Conservation (phyloP, 169 alveolate species). For the Eimeria acervulina region DNA sequence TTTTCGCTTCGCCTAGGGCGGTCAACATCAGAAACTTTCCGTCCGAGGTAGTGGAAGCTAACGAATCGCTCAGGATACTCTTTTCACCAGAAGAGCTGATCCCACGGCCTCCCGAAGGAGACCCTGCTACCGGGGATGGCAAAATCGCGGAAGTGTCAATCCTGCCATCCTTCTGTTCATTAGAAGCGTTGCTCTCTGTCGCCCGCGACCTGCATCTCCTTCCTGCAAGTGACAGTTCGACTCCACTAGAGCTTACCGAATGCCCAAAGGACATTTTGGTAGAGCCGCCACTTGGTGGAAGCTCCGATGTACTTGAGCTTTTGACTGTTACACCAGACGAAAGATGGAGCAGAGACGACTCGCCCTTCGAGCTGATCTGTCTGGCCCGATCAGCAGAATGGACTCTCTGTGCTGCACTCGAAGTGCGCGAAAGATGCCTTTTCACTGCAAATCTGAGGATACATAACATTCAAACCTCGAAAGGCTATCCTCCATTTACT, state of each 20-base stretch:
- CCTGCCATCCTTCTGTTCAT: background rate
- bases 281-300: slow-evolving; percentile 25
- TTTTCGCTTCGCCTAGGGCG: background rate
- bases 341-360: background rate
- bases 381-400: background rate
- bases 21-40: background rate
- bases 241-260: slow-evolving; percentile 18
- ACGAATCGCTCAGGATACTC: background rate
- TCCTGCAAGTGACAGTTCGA: slow-evolving; percentile 8
- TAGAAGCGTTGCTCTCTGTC: slow-evolving; percentile 23
- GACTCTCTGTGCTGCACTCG: background rate
- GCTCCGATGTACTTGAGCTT: background rate
- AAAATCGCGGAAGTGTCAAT: background rate
- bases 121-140: background rate
- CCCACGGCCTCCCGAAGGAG: background rate
- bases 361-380: background rate
- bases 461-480: background rate
- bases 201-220: slow-evolving; percentile 53
- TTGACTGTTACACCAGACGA: background rate
- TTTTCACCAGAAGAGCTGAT: background rate
- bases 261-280: background rate
- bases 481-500: background rate
- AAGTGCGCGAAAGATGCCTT: background rate
- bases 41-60: slow-evolving; percentile 14
- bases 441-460: background rate